Conservation (phyloP, 768 basidiomycete species). For the Trametes villosa region DNA sequence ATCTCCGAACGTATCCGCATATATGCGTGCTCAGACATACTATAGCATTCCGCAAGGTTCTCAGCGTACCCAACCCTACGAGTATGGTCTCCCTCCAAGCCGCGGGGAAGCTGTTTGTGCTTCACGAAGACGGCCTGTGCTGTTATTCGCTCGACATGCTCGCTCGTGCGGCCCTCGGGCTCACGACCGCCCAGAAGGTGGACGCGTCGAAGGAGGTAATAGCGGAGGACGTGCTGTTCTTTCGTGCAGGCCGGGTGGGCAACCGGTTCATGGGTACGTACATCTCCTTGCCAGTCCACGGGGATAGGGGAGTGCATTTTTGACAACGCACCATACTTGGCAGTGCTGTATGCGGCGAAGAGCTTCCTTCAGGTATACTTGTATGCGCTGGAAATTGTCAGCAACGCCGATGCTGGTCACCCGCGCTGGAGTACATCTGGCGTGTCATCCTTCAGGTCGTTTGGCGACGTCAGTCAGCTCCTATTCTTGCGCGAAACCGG, state of each 20-base stretch:
- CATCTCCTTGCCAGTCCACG: not conserved
- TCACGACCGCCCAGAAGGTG: conserved; percentile 49
- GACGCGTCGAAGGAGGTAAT: conserved; percentile 66
- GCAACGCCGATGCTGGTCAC: conserved; percentile 42
- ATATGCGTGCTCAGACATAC: not conserved
- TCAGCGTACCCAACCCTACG: conserved; percentile 53
- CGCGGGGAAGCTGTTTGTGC: conserved; percentile 72
- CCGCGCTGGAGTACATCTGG: conserved; percentile 40
- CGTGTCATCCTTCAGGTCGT: conserved; percentile 55
- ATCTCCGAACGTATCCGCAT: not conserved
- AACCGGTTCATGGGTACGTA: conserved; percentile 61
- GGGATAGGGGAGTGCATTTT: not conserved
- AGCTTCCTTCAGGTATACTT: conserved; percentile 62
- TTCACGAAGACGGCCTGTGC: conserved; percentile 57
- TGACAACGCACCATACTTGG: not conserved
- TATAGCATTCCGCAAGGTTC: conserved; percentile 61
- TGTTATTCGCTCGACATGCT: conserved; percentile 77
- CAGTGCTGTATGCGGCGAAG: conserved; percentile 75
- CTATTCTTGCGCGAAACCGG: not conserved
- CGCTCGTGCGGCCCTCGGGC: conserved; percentile 57
- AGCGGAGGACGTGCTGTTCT: conserved; percentile 63
- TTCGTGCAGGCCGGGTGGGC: conserved; percentile 56
- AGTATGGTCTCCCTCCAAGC: conserved; percentile 60
- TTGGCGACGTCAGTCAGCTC: conserved; percentile 71
- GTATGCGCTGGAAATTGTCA: conserved; percentile 61